Base-by-base conservation (phyloP, 2,329 filamentous ascomycete species). In the Ampelomyces quisqualis region DNA sequence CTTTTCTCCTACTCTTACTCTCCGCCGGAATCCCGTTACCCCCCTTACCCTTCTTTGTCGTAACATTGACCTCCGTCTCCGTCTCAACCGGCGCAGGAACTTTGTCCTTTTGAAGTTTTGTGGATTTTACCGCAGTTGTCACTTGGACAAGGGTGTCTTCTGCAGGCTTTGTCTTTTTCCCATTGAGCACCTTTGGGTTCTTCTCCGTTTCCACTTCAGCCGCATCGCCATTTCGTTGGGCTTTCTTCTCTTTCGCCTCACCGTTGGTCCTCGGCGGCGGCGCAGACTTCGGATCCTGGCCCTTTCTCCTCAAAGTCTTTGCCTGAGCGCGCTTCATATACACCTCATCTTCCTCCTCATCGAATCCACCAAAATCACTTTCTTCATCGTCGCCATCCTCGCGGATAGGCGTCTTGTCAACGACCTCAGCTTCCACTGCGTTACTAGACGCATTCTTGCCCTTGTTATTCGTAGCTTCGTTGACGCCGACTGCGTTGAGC, bases 321-420 rank as follows among this genome's bases (percentile, higher is more conserved):
- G 69, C 70, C 51, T 71, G 60, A 19, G 67, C 71, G 24, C 71
- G 62, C 56, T 77, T 68, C 43, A 77, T 77, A 43, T 71, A 71
- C 53, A 64, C 64, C 33, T 68, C 52, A 46, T 77, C 74, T 47
- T 76, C 74, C n/a, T 75, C 72, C 5, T 75, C 72, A 34, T 77
- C 73, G 43, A 69, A 77, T 19, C 70, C 73, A 21, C 72, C 74
- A 65, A 77, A 77, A 41, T 68, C 71, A 3, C 58, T 68, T 13
- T 66, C 62, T 2, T 63, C 55, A 29, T 60, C 58, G n/a, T 55
- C 54, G 9, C 62, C 69, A 5, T 68, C 65, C 7, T 72, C 71
- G 9, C 73, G 64, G 41, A 89, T 82, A 9, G 86, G 86, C 2
- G 84, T 81, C 73, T 81, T 86, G 67, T 93, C 86, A 13, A 85